Evolutionary conservation across 1,284 basidiomycete species (phyloP).

Genomic region (Irpex sp.): DNA sequence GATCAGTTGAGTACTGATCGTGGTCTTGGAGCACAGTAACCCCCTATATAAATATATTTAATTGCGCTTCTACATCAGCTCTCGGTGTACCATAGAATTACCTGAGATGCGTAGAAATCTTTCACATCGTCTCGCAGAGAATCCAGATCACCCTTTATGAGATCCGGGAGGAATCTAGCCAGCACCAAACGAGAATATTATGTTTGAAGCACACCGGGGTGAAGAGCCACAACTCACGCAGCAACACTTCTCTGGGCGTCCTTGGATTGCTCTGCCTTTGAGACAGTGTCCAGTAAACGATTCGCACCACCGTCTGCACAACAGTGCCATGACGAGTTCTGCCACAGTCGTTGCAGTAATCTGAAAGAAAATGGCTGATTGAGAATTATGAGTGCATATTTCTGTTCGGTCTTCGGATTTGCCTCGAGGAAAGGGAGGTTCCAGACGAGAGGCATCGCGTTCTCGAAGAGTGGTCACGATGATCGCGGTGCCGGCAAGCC

Average conservation of each 20-base stretch:
- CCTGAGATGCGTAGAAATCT: constrained; percentile 60
- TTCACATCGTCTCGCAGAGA: constrained; percentile 76
- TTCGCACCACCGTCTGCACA: constrained; percentile 98
- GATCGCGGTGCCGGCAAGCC: neutral
- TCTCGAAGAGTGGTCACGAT: neutral
- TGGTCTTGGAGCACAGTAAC: constrained; percentile 64
- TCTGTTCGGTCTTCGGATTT: neutral
- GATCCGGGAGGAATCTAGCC: constrained; percentile 67
- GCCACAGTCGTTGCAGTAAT: constrained; percentile 70
- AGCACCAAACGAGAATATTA: neutral
- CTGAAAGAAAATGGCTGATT: constrained; percentile 77
- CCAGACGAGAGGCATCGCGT: constrained; percentile 10
- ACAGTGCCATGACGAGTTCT: constrained; percentile 51
- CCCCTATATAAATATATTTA: constrained; percentile 37
- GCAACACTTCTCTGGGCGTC: neutral
- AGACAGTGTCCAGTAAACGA: constrained; percentile 64
- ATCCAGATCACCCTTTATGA: constrained; percentile 93
- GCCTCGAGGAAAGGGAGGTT: constrained; percentile 30
- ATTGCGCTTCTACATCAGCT: neutral
- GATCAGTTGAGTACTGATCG: constrained; percentile 85
- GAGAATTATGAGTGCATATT: constrained; percentile 72
- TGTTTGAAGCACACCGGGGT: neutral
- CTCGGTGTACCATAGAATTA: constrained; percentile 19
- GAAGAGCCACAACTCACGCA: neutral
- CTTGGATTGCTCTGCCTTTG: neutral